Evolutionary conservation across 768 basidiomycete species (phyloP).

Genomic region (Mycena latifolia): DNA sequence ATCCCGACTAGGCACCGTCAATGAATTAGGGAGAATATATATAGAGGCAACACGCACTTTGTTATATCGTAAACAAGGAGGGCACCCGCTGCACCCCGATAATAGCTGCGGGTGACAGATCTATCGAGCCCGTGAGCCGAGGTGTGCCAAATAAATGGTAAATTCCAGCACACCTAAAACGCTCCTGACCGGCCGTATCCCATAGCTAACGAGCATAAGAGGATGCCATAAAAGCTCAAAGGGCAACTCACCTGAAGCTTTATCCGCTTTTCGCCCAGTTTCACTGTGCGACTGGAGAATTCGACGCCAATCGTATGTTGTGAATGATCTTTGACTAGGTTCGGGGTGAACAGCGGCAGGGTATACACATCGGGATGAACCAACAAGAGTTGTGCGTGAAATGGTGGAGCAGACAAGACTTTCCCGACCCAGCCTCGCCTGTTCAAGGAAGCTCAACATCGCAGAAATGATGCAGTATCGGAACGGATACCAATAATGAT

Average conservation of each 20-base stretch:
- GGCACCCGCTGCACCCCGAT: slow-evolving; percentile 93
- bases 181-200: slow-evolving; percentile 98
- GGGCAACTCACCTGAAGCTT: slow-evolving; percentile 85
- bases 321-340: slow-evolving; percentile 93
- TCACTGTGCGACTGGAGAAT: slow-evolving; percentile 94
- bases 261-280: slow-evolving; percentile 93
- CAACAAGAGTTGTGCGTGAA: slow-evolving; percentile 96
- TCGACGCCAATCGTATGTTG: slow-evolving; percentile 99
- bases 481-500: slow-evolving; percentile 86
- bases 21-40: slow-evolving; percentile 30
- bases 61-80: slow-evolving; percentile 96
- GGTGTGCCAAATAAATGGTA: slow-evolving; percentile 8
- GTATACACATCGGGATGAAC: slow-evolving; percentile 48
- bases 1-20: slow-evolving; percentile 70
- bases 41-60: slow-evolving; percentile 60
- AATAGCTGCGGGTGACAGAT: slow-evolving; percentile 95
- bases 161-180: slow-evolving; percentile 74
- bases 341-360: slow-evolving; percentile 28
- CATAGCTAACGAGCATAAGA: slow-evolving; percentile 72
- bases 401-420: slow-evolving; percentile 96
- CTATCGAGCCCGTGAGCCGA: slow-evolving; percentile 50
- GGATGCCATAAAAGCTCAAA: slow-evolving; percentile 30
- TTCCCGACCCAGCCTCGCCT: slow-evolving; percentile 98
- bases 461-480: slow-evolving; percentile 17
- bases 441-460: slow-evolving; percentile 20